Conservation (phyloP, 306 rosid species). For the Acacia confusa region DNA sequence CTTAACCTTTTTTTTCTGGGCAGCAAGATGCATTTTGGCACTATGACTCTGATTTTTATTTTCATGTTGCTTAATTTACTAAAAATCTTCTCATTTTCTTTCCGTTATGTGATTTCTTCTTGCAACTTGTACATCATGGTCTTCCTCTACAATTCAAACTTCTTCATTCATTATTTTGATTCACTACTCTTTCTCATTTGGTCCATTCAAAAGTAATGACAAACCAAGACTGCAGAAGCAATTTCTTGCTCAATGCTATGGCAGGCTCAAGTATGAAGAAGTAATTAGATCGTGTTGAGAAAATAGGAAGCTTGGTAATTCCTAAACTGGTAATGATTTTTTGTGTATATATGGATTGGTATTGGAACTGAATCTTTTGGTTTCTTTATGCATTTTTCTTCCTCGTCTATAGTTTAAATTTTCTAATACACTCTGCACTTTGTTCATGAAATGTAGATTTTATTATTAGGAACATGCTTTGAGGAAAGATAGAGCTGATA, state of each 20-base stretch:
- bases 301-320: constrained; percentile 27
- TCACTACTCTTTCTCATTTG: neutral
- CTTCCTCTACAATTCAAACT: neutral
- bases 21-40: neutral
- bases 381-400: constrained; percentile 12
- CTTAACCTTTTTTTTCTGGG: too few relatives aligned
- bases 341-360: constrained; percentile 41
- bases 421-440: neutral
- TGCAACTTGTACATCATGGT: neutral
- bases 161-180: neutral
- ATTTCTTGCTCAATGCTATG: constrained; percentile 44
- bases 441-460: neutral
- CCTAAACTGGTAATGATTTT: constrained; percentile 26
- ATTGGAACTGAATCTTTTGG: constrained; percentile 13
- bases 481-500: constrained; percentile 29
- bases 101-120: neutral
- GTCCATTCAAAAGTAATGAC: neutral
- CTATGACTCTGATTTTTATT: neutral
- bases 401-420: constrained; percentile 5
- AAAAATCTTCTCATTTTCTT: neutral
- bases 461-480: neutral
- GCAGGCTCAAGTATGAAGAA: constrained; percentile 47
- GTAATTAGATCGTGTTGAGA: constrained; percentile 37
- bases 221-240: neutral
- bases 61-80: neutral